Conservation (phyloP, 306 rosid species). For the Quillaja saponaria region DNA sequence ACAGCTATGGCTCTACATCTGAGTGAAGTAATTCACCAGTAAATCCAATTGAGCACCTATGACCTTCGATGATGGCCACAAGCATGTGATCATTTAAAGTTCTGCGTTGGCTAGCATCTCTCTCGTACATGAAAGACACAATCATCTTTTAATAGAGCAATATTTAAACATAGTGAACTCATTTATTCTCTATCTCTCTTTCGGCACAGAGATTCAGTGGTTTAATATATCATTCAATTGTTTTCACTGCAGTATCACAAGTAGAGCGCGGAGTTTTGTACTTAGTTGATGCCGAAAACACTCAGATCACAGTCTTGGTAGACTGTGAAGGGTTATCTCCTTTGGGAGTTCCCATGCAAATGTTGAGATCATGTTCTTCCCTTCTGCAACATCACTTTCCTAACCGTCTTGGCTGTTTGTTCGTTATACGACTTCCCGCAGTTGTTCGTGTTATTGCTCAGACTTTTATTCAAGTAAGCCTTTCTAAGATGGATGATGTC, state of each 20-base stretch:
- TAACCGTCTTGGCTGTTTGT: slow-evolving; percentile 86
- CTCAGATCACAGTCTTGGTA: slow-evolving; percentile 81
- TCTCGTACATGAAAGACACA: too few species aligned
- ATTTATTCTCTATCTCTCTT: too few species aligned
- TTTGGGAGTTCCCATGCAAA: slow-evolving; percentile 79
- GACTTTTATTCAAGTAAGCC: slow-evolving; percentile 75
- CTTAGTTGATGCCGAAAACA: slow-evolving; percentile 62
- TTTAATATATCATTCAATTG: slow-evolving; percentile 36
- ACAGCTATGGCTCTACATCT: too few species aligned
- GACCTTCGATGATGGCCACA: too few species aligned
- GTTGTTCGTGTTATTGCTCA: slow-evolving; percentile 82
- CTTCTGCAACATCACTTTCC: slow-evolving; percentile 96
- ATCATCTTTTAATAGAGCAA: too few species aligned
- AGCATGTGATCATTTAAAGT: too few species aligned
- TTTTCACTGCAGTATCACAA: slow-evolving; percentile 79
- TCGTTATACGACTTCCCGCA: slow-evolving; percentile 79
- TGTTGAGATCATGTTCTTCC: slow-evolving; percentile 79
- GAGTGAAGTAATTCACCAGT: too few species aligned
- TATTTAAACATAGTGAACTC: too few species aligned
- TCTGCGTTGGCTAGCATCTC: too few species aligned
- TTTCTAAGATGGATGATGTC: neutral
- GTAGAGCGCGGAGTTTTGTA: slow-evolving; percentile 80
- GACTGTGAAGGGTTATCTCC: slow-evolving; percentile 97
- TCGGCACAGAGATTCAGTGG: too few species aligned
- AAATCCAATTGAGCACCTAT: too few species aligned